These are phyloP conservation scores for Phytophthora meadii DNA, from an alignment of 352 stramenopile genomes.

Conservation along the genomic window DNA sequence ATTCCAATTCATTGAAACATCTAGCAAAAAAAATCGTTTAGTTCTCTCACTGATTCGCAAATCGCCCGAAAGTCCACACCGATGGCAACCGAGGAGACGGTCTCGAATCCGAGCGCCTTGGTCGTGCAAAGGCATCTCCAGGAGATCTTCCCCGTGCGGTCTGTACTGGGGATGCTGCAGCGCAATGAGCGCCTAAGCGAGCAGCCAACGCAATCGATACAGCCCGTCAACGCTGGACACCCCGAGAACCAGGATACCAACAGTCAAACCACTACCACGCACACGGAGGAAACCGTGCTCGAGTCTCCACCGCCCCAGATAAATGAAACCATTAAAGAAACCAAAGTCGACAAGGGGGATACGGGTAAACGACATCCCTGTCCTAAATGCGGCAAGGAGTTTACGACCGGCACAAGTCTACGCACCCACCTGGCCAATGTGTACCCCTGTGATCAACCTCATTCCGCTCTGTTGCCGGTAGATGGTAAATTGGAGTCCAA, in stretches of 20 bases:
- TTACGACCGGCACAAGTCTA: slow-evolving; percentile 20
- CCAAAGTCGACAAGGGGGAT: slow-evolving; percentile 2
- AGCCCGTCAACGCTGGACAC: not conserved
- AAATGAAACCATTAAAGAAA: slow-evolving; percentile 7
- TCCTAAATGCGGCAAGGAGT: slow-evolving; percentile 21
- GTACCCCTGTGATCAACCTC: slow-evolving; percentile 18
- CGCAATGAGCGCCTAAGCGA: slow-evolving; percentile 17
- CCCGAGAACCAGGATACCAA: slow-evolving; percentile 22
- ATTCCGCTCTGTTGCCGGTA: not conserved
- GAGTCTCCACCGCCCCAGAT: slow-evolving; percentile 25
- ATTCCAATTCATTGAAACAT: slow-evolving; percentile 1
- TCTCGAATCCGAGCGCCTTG: slow-evolving; percentile 6
- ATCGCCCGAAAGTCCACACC: slow-evolving; percentile 8
- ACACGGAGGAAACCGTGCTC: slow-evolving; percentile 16
- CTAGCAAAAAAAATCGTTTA: slow-evolving; percentile 18
- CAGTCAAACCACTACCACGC: not conserved
- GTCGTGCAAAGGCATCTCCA: slow-evolving; percentile 8
- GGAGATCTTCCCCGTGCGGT: slow-evolving; percentile 16
- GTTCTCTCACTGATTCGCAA: slow-evolving; percentile 18
- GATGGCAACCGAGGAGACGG: slow-evolving; percentile 24
- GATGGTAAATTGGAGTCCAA: slow-evolving; percentile 26
- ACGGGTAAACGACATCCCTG: not conserved
- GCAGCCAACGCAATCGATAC: slow-evolving; percentile 3
- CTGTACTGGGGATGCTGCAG: slow-evolving; percentile 18
- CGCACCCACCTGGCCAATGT: slow-evolving; percentile 21